Conservation (phyloP, 2,329 filamentous ascomycete species). For the Beauveria varroae region DNA sequence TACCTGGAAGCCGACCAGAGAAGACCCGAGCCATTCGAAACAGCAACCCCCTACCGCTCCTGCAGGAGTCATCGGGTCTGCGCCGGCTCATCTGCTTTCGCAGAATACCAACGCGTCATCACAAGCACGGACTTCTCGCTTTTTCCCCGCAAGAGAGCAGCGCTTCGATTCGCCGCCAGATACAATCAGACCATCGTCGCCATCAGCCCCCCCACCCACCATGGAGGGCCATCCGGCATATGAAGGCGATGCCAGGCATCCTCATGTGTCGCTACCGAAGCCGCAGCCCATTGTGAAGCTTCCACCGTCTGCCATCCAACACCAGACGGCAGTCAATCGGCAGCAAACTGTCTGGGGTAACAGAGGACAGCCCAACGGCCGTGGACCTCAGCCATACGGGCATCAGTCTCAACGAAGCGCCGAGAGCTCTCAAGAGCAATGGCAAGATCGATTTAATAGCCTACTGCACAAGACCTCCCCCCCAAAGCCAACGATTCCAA, state of each 20-base stretch:
- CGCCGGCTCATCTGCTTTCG: conserved; percentile 18
- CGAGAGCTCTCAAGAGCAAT: conserved; percentile 40
- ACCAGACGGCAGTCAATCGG: conserved; percentile 15
- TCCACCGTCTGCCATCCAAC: conserved; percentile 43
- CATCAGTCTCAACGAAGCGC: conserved; percentile 16
- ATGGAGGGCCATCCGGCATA: conserved; percentile 66
- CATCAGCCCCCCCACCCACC: conserved; percentile 65
- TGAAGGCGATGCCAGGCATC: conserved; percentile 55
- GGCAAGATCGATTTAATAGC: conserved; percentile 81
- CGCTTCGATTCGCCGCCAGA: conserved; percentile 33
- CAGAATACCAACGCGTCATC: conserved; percentile 29
- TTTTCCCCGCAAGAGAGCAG: conserved; percentile 51
- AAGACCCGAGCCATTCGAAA: conserved; percentile 15
- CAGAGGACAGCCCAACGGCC: conserved; percentile 17
- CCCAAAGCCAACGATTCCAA: conserved; percentile 47
- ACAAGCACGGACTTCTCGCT: conserved; percentile 47
- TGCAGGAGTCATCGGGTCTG: conserved; percentile 6
- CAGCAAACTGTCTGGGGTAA: conserved; percentile 28
- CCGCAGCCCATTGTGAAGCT: conserved; percentile 73
- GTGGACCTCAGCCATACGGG: conserved; percentile 2
- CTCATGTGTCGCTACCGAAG: conserved; percentile 62
- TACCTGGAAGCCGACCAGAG: conserved; percentile 25
- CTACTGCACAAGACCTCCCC: conserved; percentile 61
- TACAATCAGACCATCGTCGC: conserved; percentile 43
- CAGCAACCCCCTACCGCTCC: neutral